A percentile compares a stretch with the other conserved stretches of the same genome.
Evolutionary conservation across 495 filamentous ascomycete genomes (phyloP).

Genomic region (Recurvomyces mirabilis): DNA sequence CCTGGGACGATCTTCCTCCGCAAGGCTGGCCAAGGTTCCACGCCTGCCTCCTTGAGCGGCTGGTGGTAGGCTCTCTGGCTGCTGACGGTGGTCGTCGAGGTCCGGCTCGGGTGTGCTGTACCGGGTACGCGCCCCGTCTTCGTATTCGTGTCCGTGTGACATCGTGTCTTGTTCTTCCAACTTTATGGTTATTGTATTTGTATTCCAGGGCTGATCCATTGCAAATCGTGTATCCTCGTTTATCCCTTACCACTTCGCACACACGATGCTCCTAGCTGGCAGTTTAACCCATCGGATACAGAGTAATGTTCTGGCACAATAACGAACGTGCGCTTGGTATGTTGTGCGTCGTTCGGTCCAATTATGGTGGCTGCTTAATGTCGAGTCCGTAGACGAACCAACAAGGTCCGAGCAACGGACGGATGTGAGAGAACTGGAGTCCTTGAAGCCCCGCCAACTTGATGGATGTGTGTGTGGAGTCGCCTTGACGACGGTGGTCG

Average conservation of each 20-base stretch:
- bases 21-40: constrained; percentile 33
- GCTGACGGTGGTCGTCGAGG: constrained; percentile 85
- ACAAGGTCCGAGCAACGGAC: constrained; percentile 87
- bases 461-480: constrained; percentile 43
- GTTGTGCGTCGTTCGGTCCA: constrained; percentile 31
- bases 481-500: constrained; percentile 11
- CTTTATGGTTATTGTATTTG: too few relatives aligned
- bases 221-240: background rate
- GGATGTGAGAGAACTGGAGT: constrained; percentile 66
- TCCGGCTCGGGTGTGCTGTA: constrained; percentile 76
- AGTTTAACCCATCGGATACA: constrained; percentile 17
- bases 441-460: constrained; percentile 94
- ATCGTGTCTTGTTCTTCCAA: too few relatives aligned
- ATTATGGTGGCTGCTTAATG: constrained; percentile 97
- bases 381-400: constrained; percentile 94
- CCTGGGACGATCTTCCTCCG: constrained; percentile 18
- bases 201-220: background rate
- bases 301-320: too few relatives aligned
- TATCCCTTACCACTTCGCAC: background rate
- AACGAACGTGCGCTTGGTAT: background rate
- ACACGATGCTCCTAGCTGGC: constrained; percentile 4
- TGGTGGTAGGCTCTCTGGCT: constrained; percentile 55
- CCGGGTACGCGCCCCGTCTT: constrained; percentile 47
- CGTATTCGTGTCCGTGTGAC: constrained; percentile 36
- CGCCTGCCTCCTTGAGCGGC: constrained; percentile 38